Evolutionary conservation across 495 filamentous ascomycete genomes (phyloP), one percentile per base, ranked within the genome.

Genomic region (Chaetomium cochliodes): DNA sequence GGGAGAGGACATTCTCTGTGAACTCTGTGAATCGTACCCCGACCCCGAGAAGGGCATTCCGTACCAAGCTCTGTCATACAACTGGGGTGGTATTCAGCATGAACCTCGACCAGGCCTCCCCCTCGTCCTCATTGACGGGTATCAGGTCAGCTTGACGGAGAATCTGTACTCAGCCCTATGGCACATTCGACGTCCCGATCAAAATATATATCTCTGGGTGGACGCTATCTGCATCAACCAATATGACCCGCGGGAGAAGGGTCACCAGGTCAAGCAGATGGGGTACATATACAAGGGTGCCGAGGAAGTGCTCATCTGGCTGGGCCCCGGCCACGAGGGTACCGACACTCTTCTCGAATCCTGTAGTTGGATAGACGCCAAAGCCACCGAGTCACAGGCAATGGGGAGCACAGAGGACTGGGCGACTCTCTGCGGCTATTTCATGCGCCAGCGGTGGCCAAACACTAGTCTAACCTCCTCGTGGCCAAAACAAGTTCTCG

Each of bases 181-280:
- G 8, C 22, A 33, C 23, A 30, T 60, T 11, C 58, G 63, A 12
- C 26, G 23, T 15, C 47, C 18, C 3, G 42, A 60, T 11, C 23
- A 39, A 13, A 42, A 58, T 20, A 16, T 28, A 11, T 47, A 25
- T 2, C 41, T 63, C 37, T 59, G 63, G 63, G 53, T 56, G 5
- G 51, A 53, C 15, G 51, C 25, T 3, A 16, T 53, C 51, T 53
- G 51, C 26, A 53, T 53, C 12, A 30, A 76, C 39, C 74, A 76
- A 37, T 18, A 50, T 0, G 58, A 73, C 42, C 18, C 44, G 5
- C 18, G 44, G 0, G 74, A 77, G 42, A 70, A 67, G 20, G 57
- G 51, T 11, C 15, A 58, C 16, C 75, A 77, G 50, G 72, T 77
- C 13, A n/a, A 30, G 26, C 65, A 67, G 18, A 77, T 77, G 75